Conservation (phyloP, 768 basidiomycete species). For the Hypholoma fasciculare region DNA sequence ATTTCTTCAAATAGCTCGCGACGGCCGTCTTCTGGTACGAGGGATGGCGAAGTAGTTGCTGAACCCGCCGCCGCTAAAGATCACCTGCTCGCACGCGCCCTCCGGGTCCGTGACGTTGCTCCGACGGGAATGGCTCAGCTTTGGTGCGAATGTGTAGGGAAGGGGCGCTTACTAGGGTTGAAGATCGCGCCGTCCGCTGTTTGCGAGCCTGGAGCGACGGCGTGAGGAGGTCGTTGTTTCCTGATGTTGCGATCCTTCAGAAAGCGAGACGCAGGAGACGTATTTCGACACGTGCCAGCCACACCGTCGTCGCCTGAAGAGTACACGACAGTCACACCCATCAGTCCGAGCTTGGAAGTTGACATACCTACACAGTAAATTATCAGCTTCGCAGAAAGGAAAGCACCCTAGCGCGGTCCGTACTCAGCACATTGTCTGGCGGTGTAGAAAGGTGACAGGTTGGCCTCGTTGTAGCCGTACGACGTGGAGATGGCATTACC, state of each 20-base stretch:
- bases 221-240: conserved; percentile 20
- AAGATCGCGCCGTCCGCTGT: conserved; percentile 37
- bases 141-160: no score
- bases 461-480: conserved; percentile 42
- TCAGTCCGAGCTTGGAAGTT: conserved; percentile 54
- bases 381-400: background rate
- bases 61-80: conserved; percentile 38
- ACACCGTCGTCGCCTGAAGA: conserved; percentile 64
- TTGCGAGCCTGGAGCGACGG: conserved; percentile 20
- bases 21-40: conserved; percentile 41
- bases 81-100: conserved; percentile 36
- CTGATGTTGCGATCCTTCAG: conserved; percentile 8
- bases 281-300: conserved; percentile 25
- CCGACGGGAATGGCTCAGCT: background rate
- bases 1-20: conserved; percentile 29
- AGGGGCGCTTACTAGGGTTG: conserved; percentile 22
- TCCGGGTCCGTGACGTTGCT: conserved; percentile 29
- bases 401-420: conserved; percentile 4
- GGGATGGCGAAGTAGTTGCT: conserved; percentile 42
- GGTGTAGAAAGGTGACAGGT: conserved; percentile 33
- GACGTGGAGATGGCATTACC: conserved; percentile 43
- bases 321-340: conserved; percentile 58
- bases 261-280: background rate
- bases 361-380: conserved; percentile 28
- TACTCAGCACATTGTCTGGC: conserved; percentile 43